Evolutionary conservation across 305 asterid genomes (phyloP), one percentile per base, ranked within the genome.

Genomic region (Plantago coronopus): DNA sequence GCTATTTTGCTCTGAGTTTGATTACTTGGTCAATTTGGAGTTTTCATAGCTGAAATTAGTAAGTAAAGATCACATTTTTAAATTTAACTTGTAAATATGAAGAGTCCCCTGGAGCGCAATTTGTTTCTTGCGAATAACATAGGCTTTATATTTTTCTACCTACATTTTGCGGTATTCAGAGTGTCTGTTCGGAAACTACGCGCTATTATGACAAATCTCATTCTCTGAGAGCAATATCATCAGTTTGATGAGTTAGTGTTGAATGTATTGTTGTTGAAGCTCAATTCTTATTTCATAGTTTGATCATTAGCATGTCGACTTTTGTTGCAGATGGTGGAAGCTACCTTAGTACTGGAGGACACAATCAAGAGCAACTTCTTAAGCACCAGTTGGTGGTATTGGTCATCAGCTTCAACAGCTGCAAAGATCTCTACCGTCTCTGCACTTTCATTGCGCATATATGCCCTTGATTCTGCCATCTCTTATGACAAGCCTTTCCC

Each of bases 321-420:
- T 43, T 65, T 60, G 31, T 75, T 81, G 54, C 89, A 93, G 99
- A 89, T 93, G 94, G 82, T 89, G 62, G 95, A 83, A 76, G 97
- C 97, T 38, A 73, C 70, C 25, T 62, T 85, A 57, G 54, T 80
- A 14, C 77, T 89, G 0, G 99, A 93, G 89, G 99, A 93, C 67
- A 45, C 83, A 47, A 83, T 93, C 27, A 89, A 80, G 74, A 76
- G 81, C 1, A 90, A 85, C 61, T 76, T 76, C 78, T 69, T 93
- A 74, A 76, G 69, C 73, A 87, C 74, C 25, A 84, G 81, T 23
- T 94, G 99, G 99, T 94, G 99, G 97, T 89, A 83, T 65, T 94
- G 96, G 97, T 87, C 97, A 16, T 87, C 97, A 15, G 85, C 97
- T 57, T 87, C 97, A 10, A 84, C 90, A 62, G 97, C 95, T 31